These are phyloP conservation scores for Ascodesmis nigricans DNA, from an alignment of 495 filamentous ascomycete species.

Conservation along the genomic window DNA sequence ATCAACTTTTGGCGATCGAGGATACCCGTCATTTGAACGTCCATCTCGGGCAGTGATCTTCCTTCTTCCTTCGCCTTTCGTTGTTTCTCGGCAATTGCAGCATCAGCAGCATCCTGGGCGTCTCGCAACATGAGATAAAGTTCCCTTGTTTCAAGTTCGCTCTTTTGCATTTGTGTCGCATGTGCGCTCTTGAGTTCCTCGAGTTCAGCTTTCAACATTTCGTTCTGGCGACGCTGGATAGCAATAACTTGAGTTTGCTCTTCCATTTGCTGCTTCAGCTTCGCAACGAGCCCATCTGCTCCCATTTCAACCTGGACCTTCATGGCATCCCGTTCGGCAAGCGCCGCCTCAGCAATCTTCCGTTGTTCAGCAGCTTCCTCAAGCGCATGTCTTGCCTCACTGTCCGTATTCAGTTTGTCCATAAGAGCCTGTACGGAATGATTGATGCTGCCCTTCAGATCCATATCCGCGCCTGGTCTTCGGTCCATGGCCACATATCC, in stretches of 20 bases:
- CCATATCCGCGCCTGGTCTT: conserved; percentile 82
- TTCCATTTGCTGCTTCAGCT: conserved; percentile 77
- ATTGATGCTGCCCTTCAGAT: conserved; percentile 88
- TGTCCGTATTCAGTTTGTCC: conserved; percentile 89
- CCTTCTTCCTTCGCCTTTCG: conserved; percentile 24
- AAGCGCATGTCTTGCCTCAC: conserved; percentile 69
- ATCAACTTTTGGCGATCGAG: conserved; percentile 80
- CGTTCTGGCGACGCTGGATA: conserved; percentile 62
- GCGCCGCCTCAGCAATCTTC: conserved; percentile 81
- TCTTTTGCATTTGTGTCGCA: conserved; percentile 78
- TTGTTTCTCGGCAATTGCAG: conserved; percentile 41
- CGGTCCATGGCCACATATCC: conserved; percentile 98
- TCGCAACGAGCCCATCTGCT: conserved; percentile 80
- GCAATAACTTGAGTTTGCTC: conserved; percentile 82
- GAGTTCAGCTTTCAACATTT: conserved; percentile 69
- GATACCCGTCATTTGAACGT: conserved; percentile 76
- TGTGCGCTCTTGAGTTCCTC: conserved; percentile 68
- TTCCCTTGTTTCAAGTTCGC: conserved; percentile 88
- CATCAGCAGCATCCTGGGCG: conserved; percentile 86
- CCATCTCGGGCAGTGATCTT: conserved; percentile 28
- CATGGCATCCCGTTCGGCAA: conserved; percentile 94
- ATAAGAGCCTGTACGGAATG: conserved; percentile 91
- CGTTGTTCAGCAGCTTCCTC: conserved; percentile 78
- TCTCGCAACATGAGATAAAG: conserved; percentile 96
- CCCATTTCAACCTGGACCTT: conserved; percentile 76